Conservation (phyloP, 352 stramenopile genomes). For the Thalassiosira pacifica region DNA sequence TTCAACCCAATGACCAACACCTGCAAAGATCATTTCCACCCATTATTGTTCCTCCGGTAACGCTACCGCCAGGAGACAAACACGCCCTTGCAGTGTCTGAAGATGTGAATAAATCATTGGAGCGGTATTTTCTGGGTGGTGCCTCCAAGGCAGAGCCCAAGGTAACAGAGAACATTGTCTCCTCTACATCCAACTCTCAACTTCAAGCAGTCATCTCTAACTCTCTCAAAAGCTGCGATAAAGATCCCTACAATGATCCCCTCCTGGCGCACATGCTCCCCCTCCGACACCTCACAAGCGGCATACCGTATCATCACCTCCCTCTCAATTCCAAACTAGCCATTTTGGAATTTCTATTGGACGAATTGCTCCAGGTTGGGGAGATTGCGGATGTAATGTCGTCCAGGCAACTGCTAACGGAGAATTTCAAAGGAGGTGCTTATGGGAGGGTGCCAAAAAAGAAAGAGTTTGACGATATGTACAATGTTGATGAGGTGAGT, state of each 20-base stretch:
- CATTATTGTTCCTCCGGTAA: conserved; percentile 50
- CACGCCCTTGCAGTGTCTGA: conserved; percentile 44
- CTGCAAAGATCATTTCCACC: conserved; percentile 10
- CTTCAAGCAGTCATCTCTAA: neutral
- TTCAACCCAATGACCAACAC: neutral
- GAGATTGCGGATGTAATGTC: conserved; percentile 70
- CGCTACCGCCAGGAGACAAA: conserved; percentile 14
- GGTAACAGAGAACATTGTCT: too few relatives aligned
- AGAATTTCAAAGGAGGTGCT: neutral
- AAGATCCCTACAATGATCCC: conserved; percentile 1
- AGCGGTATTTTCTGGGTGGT: conserved; percentile 34
- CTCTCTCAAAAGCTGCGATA: neutral
- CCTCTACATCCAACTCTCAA: neutral
- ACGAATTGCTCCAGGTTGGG: conserved; percentile 78
- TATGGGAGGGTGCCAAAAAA: conserved; percentile 62
- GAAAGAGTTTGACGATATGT: conserved; percentile 72
- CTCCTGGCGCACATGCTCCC: conserved; percentile 67
- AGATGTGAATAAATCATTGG: conserved; percentile 29
- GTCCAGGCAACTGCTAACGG: conserved; percentile 27
- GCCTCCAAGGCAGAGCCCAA: neutral
- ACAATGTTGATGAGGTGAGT: conserved; percentile 74
- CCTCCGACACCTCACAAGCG: conserved; percentile 63
- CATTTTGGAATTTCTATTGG: conserved; percentile 85
- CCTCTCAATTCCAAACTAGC: conserved; percentile 73
- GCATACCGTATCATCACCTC: conserved; percentile 78